Base-by-base conservation (phyloP, 257 asterid species). In the Nicotiana paniculata region DNA sequence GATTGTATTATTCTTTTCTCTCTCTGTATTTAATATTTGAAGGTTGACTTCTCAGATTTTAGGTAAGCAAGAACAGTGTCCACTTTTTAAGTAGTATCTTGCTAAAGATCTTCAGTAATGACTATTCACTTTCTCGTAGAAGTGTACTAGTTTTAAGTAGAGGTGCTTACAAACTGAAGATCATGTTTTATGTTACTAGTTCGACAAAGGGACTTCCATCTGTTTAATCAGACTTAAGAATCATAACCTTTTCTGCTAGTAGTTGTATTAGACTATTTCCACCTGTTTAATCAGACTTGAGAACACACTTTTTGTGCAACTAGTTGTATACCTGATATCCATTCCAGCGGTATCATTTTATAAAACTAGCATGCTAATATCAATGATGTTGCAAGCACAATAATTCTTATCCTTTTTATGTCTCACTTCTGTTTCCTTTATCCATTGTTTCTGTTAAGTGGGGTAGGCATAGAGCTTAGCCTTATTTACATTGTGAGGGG, bases 401-500 rank as follows among this genome's bases (percentile, higher is more conserved):
- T 24, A 48, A 26, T 51, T 55, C 63, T 51, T 75, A 39, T 51
- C 26, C 15, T 6, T 57, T 75, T n/a, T 48, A 48, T 51, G 63
- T 75, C 63, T 75, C 63, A 3, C 57, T 13, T 53, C 11, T 43
- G 48, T 53, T 53, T 53, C 57, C 57, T 53, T 51, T 53, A 53
- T 11, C 57, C 57, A 11, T 51, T 13, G 57, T 51, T 13, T 15
- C 4, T 26, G 62, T 16, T 75, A 51, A 75, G 63, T 75, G 63
- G n/a, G 79, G 63, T 75, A 26, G 30, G 53, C 13, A 55, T 39
- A 30, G 32, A 11, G 77, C 81, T 54, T 80, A 39, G 70, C 33
- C 83, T 77, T 46, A 69, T 62, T 82, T 48, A 81, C 63, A 51
- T 16, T 51, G 79, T 51, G 81, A 79, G 59, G 83, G 72, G 59